Percentiles rank a stretch among this genome's conserved stretches.
These are phyloP conservation scores for Fomitopsis pulvina DNA, from an alignment of 768 basidiomycete species.

Conservation along the genomic window DNA sequence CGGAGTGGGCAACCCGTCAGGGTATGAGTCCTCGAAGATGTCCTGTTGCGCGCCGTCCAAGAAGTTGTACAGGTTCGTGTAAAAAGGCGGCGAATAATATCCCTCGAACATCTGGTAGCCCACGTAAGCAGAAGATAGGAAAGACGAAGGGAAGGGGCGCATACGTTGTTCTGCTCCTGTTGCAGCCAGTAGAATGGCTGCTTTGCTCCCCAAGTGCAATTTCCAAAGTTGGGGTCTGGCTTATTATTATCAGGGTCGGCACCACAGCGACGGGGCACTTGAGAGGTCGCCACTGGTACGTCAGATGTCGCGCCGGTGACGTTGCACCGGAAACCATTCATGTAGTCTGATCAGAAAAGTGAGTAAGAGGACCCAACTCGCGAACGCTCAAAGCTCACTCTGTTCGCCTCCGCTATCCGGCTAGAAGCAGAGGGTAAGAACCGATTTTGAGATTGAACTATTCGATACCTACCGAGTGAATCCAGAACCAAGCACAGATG, in stretches of 20 bases:
- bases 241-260: slow-evolving; percentile 45
- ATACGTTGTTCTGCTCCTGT: slow-evolving; percentile 52
- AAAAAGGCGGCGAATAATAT: slow-evolving; percentile 52
- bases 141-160: slow-evolving; percentile 13
- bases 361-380: neutral
- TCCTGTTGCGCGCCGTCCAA: slow-evolving; percentile 65
- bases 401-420: slow-evolving; percentile 56
- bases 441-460: neutral
- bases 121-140: neutral
- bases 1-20: slow-evolving; percentile 18
- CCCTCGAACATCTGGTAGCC: slow-evolving; percentile 57
- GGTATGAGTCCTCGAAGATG: slow-evolving; percentile 60
- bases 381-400: slow-evolving; percentile 31
- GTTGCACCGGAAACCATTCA: slow-evolving; percentile 70
- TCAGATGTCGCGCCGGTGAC: slow-evolving; percentile 46
- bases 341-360: slow-evolving; percentile 42
- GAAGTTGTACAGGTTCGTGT: slow-evolving; percentile 68
- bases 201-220: slow-evolving; percentile 71
- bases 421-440: slow-evolving; percentile 11
- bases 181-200: slow-evolving; percentile 70
- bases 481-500: slow-evolving; percentile 71
- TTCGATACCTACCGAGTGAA: slow-evolving; percentile 43
- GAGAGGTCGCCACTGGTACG: slow-evolving; percentile 45
- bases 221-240: slow-evolving; percentile 38
- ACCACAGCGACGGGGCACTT: slow-evolving; percentile 62